phyloP scores from a whole-genome alignment of 2,329 filamentous ascomycete species.

The Exophiala sideris region DNA sequence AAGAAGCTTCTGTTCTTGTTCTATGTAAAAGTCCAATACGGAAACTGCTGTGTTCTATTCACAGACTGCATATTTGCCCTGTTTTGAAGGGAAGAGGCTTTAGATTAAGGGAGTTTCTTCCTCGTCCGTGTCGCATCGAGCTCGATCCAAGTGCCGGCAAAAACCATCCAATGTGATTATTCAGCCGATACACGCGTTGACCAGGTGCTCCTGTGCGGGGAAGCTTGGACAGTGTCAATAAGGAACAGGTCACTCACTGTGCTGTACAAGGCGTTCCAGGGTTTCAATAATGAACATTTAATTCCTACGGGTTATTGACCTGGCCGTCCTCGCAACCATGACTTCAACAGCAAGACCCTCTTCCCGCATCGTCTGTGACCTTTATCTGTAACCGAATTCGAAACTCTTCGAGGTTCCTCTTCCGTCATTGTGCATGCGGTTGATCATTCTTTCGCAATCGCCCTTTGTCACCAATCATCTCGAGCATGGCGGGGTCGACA shows the following conservation, averaged over 20 bases:
- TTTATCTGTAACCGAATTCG: neutral
- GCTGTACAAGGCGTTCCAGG: too few species aligned
- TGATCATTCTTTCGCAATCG: constrained; percentile 20
- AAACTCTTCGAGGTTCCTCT: neutral
- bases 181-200: neutral
- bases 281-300: neutral
- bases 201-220: neutral
- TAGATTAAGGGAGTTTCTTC: too few species aligned
- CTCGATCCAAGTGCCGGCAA: neutral
- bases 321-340: too few species aligned
- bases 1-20: too few species aligned
- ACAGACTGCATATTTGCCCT: too few species aligned
- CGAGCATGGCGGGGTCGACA: constrained; percentile 17
- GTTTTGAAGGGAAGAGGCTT: neutral
- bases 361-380: neutral
- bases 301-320: neutral
- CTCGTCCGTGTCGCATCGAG: neutral
- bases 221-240: too few species aligned
- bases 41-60: too few species aligned
- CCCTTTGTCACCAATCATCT: constrained; percentile 15
- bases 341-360: neutral
- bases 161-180: neutral
- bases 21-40: too few species aligned
- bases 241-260: too few species aligned
- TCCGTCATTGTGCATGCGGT: constrained; percentile 22